These are phyloP conservation scores for Cyclocybe aegerita DNA, from an alignment of 768 basidiomycete species.

Conservation along the genomic window DNA sequence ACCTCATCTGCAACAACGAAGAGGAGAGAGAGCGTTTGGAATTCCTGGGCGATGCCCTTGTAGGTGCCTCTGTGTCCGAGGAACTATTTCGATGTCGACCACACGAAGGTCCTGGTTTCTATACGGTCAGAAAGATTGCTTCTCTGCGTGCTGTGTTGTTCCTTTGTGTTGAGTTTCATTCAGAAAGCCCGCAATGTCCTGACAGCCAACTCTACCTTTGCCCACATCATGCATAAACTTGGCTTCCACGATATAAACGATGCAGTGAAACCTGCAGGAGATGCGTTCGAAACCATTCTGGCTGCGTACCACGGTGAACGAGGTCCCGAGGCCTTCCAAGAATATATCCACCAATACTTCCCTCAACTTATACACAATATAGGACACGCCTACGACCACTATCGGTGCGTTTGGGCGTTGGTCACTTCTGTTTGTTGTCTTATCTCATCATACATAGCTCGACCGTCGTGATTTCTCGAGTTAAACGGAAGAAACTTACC, in stretches of 20 bases:
- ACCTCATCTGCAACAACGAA: slow-evolving; percentile 16
- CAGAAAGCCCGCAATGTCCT: slow-evolving; percentile 18
- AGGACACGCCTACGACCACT: slow-evolving; percentile 21
- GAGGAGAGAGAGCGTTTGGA: slow-evolving; percentile 41
- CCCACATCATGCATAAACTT: slow-evolving; percentile 34
- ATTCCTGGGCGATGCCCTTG: slow-evolving; percentile 47
- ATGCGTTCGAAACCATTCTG: slow-evolving; percentile 46
- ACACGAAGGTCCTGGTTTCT: slow-evolving; percentile 29
- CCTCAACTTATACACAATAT: slow-evolving; percentile 33
- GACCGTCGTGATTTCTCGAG: too few relatives aligned
- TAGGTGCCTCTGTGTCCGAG: slow-evolving; percentile 40
- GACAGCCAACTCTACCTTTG: slow-evolving; percentile 35
- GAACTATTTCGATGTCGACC: slow-evolving; percentile 34
- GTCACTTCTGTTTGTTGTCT: background rate
- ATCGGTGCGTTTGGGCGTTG: slow-evolving; percentile 4
- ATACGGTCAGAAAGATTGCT: slow-evolving; percentile 26
- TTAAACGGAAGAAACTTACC: too few relatives aligned
- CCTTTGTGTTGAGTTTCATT: slow-evolving; percentile 1
- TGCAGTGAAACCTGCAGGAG: slow-evolving; percentile 37
- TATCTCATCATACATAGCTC: background rate
- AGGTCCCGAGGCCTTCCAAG: slow-evolving; percentile 34
- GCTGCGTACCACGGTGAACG: slow-evolving; percentile 41
- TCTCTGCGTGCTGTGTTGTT: background rate
- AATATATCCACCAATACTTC: slow-evolving; percentile 39
- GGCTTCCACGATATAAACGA: slow-evolving; percentile 21